Base-by-base conservation (phyloP, 352 stramenopile species). In the Pythium folliculosum region DNA sequence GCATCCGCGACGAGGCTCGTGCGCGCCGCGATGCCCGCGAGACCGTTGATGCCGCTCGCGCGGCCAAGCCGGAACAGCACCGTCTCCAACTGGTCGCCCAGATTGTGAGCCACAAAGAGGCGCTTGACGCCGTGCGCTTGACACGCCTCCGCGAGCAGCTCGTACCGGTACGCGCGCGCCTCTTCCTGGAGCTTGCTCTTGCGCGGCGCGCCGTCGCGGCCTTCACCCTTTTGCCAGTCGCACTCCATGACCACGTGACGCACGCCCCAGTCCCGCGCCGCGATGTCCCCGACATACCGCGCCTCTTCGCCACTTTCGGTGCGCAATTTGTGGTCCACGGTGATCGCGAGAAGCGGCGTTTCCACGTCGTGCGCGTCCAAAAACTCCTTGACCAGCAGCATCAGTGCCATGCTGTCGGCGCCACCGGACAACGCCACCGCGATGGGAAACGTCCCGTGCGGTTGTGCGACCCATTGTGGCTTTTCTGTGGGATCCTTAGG, bases 61-160 rank as follows among this genome's bases (percentile, higher is more conserved):
- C 88, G 72, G 4, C 84, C 88, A 17, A 96, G 68, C 8, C 88
- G 84, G 49, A 94, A 93, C 13, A 96, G 73, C 50, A 87, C 77
- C 22, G 88, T 96, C 67, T 96, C 88, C 10, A 92, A 57, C 43
- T 94, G 88, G 55, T 96, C 88, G 12, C 86, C 88, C 5, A 77
- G 67, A 50, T 92, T 92, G 60, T 96, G 88, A 16, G 80, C 88
- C 17, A 94, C 85, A 43, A 94, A 94, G 47, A 96, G 75, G 32
- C 65, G 81, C n/a, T 77, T 72, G 54, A 94, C 83, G 17, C 70
- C 64, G 53, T 90, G 59, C 67, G 82, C 61, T 5, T 22, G 27
- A 65, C 88, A 93, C 13, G 86, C 72, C 19, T 81, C 60, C 14
- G 67, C 63, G 19, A 95, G 75, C 47, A 92, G 70, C 27, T 77